phyloP scores from a whole-genome alignment of 2,329 filamentous ascomycete species.

The Ascochyta lentis region DNA sequence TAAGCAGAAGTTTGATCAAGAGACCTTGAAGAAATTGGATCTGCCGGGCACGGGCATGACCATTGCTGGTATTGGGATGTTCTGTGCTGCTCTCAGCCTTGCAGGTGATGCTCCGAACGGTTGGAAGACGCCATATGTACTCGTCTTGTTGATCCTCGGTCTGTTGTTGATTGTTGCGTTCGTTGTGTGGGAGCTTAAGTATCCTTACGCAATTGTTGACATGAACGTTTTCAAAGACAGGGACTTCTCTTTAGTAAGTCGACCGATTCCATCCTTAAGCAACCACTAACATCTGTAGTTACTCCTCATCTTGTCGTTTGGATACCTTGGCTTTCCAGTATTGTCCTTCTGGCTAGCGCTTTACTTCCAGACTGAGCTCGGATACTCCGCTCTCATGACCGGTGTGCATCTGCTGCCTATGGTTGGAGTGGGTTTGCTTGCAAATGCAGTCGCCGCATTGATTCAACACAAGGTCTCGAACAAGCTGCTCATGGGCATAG shows the following conservation, averaged over 20 bases:
- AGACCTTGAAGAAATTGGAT: slow-evolving; percentile 66
- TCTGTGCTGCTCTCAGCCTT: slow-evolving; percentile 64
- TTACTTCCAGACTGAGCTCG: slow-evolving; percentile 66
- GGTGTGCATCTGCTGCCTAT: slow-evolving; percentile 71
- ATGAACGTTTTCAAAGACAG: slow-evolving; percentile 67
- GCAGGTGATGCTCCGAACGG: slow-evolving; percentile 64
- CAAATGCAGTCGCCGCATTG: slow-evolving; percentile 68
- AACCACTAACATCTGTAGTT: slow-evolving; percentile 50
- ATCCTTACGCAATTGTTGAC: slow-evolving; percentile 55
- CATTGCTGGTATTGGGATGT: slow-evolving; percentile 69
- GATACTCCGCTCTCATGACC: slow-evolving; percentile 62
- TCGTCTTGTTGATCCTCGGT: slow-evolving; percentile 68
- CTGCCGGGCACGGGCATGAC: slow-evolving; percentile 66
- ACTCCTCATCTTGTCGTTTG: slow-evolving; percentile 63
- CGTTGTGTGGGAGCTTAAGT: slow-evolving; percentile 67
- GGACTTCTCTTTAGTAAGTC: slow-evolving; percentile 66
- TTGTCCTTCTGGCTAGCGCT: slow-evolving; percentile 69
- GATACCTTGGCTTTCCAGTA: slow-evolving; percentile 68
- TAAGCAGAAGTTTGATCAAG: slow-evolving; percentile 54
- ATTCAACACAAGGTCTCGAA: slow-evolving; percentile 70
- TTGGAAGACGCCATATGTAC: slow-evolving; percentile 68
- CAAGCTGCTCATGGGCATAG: slow-evolving; percentile 65
- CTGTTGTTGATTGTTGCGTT: slow-evolving; percentile 63
- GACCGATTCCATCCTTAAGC: neutral
- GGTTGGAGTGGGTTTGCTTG: slow-evolving; percentile 66